Conservation (phyloP, 306 rosid species). For the Cicer judaicum region DNA sequence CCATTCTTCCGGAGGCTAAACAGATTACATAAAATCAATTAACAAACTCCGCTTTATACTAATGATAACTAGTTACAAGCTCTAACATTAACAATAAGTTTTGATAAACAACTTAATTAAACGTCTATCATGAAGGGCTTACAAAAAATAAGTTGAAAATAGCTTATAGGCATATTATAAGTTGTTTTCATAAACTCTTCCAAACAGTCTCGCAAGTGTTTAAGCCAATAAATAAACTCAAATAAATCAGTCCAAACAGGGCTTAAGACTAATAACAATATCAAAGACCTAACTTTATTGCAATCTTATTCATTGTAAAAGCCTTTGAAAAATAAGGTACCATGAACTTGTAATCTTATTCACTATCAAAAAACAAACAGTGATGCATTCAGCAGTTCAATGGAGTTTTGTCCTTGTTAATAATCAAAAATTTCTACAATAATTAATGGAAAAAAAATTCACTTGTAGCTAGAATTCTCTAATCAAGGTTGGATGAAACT, state of each 20-base stretch:
- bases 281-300: neutral
- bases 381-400: conserved; percentile 17
- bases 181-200: no score
- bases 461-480: neutral
- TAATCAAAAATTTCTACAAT: neutral
- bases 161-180: no score
- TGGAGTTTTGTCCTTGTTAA: conserved; percentile 17
- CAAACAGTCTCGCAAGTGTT: no score
- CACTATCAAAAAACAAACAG: neutral
- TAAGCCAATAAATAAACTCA: no score
- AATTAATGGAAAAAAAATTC: neutral
- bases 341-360: neutral
- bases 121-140: no score
- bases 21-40: conserved; percentile 32
- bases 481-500: conserved; percentile 10
- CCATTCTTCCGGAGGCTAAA: conserved; percentile 94
- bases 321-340: neutral
- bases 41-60: neutral
- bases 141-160: no score
- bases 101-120: no score
- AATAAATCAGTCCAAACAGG: no score
- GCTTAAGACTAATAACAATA: neutral
- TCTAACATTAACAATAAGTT: neutral
- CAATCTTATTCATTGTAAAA: neutral
- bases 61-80: neutral